phyloP scores from a whole-genome alignment of 2,329 filamentous ascomycete species.

The Colletotrichum tropicicola region DNA sequence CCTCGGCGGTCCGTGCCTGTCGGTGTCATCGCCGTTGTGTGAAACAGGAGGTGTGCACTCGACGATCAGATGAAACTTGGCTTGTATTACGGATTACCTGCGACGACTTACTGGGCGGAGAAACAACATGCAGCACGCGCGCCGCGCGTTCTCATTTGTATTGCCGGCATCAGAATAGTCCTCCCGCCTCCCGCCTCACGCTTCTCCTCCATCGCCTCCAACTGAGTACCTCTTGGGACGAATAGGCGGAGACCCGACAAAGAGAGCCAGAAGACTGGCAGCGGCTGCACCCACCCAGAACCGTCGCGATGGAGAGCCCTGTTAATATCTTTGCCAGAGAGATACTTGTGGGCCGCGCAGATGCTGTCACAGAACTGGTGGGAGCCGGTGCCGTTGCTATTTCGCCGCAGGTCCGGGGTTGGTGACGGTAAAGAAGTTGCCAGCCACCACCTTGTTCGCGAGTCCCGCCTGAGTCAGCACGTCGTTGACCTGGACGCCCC shows the following conservation, averaged over 20 bases:
- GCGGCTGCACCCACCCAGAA: no score
- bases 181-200: not conserved
- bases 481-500: constrained; percentile 40
- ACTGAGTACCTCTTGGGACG: not conserved
- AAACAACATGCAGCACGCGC: not conserved
- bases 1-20: no score
- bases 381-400: no score
- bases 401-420: constrained; percentile 38
- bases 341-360: no score
- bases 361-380: no score
- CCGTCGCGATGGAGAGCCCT: no score
- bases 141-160: constrained; percentile 2
- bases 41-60: no score
- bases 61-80: constrained; percentile 18
- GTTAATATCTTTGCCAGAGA: no score
- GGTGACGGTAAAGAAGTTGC: constrained; percentile 48
- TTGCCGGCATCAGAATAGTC: not conserved
- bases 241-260: no score
- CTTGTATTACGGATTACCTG: constrained; percentile 10
- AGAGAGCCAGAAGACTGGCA: no score
- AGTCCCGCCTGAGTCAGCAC: constrained; percentile 42
- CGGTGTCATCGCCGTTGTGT: no score
- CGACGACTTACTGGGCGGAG: not conserved
- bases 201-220: not conserved
- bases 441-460: constrained; percentile 42